phyloP scores from a whole-genome alignment of 768 basidiomycete genomes.

The Leccinum fibrillosum region DNA sequence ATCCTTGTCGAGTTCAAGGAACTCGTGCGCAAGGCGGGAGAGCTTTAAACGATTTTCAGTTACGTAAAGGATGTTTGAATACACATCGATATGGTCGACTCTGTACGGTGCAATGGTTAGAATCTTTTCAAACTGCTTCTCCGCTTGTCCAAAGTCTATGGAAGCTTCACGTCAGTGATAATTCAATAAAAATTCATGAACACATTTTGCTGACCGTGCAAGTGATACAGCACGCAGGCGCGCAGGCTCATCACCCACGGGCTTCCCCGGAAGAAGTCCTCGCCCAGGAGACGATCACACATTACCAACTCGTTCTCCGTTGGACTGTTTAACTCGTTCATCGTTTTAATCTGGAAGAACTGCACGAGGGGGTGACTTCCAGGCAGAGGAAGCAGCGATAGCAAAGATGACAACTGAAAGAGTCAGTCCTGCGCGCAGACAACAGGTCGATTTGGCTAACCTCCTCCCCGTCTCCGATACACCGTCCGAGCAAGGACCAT shows the following conservation, averaged over 20 bases:
- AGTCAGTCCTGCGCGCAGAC: slow-evolving; percentile 8
- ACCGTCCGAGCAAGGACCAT: slow-evolving; percentile 81
- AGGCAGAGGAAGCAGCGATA: slow-evolving; percentile 46
- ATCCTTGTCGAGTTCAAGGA: slow-evolving; percentile 84
- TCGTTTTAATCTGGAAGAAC: slow-evolving; percentile 84
- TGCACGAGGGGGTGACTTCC: slow-evolving; percentile 53
- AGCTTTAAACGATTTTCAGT: slow-evolving; percentile 86
- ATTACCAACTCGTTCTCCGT: slow-evolving; percentile 80
- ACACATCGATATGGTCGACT: slow-evolving; percentile 93
- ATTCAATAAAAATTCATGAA: neutral
- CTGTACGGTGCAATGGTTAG: slow-evolving; percentile 79
- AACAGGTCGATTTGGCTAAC: slow-evolving; percentile 36
- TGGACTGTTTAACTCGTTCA: slow-evolving; percentile 87
- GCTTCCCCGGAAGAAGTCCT: slow-evolving; percentile 75
- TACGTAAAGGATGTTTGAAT: slow-evolving; percentile 96
- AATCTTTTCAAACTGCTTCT: slow-evolving; percentile 81
- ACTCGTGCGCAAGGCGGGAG: slow-evolving; percentile 89
- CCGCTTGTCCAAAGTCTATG: slow-evolving; percentile 85
- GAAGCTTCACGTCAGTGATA: slow-evolving; percentile 3
- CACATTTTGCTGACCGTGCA: slow-evolving; percentile 64
- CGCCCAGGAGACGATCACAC: slow-evolving; percentile 72
- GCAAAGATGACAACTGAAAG: slow-evolving; percentile 41
- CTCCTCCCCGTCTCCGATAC: slow-evolving; percentile 83
- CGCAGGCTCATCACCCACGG: slow-evolving; percentile 84
- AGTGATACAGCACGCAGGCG: slow-evolving; percentile 84